Percentiles rank a stretch among this genome's conserved stretches.
phyloP scores from a whole-genome alignment of 2,329 filamentous ascomycete genomes.

The Blastomyces parvus region DNA sequence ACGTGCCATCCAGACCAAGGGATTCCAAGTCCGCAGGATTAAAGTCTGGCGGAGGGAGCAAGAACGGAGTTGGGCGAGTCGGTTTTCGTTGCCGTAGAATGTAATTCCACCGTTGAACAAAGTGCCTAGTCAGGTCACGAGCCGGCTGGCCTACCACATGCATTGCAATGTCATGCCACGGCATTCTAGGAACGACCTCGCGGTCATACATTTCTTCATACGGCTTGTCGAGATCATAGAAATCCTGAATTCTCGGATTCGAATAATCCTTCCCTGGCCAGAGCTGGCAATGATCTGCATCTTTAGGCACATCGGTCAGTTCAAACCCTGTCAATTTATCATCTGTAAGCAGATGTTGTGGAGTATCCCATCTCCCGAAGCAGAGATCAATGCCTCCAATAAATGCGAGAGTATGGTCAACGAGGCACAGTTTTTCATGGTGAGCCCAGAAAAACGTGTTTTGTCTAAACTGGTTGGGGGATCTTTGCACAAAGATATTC shows the following conservation, averaged over 20 bases:
- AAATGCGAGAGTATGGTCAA: conserved; percentile 88
- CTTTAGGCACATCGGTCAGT: conserved; percentile 53
- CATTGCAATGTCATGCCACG: conserved; percentile 96
- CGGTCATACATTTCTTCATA: conserved; percentile 91
- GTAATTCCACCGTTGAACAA: conserved; percentile 92
- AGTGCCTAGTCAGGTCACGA: conserved; percentile 93
- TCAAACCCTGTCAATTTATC: conserved; percentile 73
- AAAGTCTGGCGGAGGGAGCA: conserved; percentile 88
- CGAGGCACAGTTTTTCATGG: conserved; percentile 94
- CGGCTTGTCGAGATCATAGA: conserved; percentile 84
- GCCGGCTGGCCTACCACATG: conserved; percentile 77
- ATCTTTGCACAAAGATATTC: conserved; percentile 94
- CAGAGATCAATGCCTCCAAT: conserved; percentile 92
- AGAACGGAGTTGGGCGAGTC: conserved; percentile 82
- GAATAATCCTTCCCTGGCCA: conserved; percentile 98
- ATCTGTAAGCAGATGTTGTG: conserved; percentile 77
- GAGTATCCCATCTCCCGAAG: conserved; percentile 86
- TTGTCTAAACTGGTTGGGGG: conserved; percentile 95
- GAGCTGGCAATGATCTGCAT: conserved; percentile 86
- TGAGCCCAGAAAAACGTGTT: conserved; percentile 99
- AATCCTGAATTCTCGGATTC: conserved; percentile 95
- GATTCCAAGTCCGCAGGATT: conserved; percentile 75
- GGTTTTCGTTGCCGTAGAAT: conserved; percentile 86
- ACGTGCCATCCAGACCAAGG: conserved; percentile 83
- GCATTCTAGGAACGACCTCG: conserved; percentile 87